Evolutionary conservation across 352 stramenopile genomes (phyloP), one percentile per base, ranked within the genome.

Genomic region (Pythium angustatum): DNA sequence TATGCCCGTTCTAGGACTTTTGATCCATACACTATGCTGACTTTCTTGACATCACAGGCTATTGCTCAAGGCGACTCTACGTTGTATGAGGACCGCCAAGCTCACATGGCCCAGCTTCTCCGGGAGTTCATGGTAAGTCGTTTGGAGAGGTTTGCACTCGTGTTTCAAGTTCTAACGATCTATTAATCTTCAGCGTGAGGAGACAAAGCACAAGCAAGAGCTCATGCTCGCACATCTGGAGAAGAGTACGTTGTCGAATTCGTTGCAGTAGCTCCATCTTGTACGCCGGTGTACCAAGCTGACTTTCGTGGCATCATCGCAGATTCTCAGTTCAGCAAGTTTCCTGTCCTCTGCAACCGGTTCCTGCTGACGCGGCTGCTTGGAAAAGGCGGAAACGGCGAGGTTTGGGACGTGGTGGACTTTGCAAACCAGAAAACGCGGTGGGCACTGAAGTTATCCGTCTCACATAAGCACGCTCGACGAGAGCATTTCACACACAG

Each of bases 331-430:
- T 93, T 93, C 45, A 83, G 73, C 49, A 88, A 86, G 57, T 87
- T 91, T 30, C 84, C 84, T 0, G 79, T 90, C 55, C 68, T 93
- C 14, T 76, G 70, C 34, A 91, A 93, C 36, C 72, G 84, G 5
- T 93, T 91, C 62, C 38, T 91, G 4, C 59, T 90, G 36, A 71
- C 83, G 53, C 76, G 78, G 43, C 69, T 93, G 15, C 72, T 85
- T 44, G 84, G 84, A 44, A 91, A 87, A 58, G 84, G 84, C 54
- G 84, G 84, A 31, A 91, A 93, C 41, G 84, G 84, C 40, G 84
- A 93, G 72, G 84, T 93, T 2, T 93, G 84, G 84, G 82, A 88
- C 34, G 77, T 91, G n/a, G 61, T 93, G 17, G 84, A 93, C 71
- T 93, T 86, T 51, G 77, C 72, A 26, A 77, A 90, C 58, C 66